Conservation (phyloP, 2,329 filamentous ascomycete species). For the Epichloe amarillans region DNA sequence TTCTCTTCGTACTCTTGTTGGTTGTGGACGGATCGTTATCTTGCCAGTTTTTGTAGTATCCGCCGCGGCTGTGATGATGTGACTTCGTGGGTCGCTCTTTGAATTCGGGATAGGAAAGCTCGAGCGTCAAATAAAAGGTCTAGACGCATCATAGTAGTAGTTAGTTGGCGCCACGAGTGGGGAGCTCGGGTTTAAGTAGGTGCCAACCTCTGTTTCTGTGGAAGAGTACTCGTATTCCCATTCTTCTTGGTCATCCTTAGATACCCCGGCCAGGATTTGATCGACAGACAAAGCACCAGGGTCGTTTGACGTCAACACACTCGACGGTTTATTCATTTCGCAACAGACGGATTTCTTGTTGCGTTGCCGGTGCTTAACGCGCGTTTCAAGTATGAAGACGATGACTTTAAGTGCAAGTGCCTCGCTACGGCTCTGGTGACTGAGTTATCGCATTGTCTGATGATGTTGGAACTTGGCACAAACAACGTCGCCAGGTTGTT, state of each 20-base stretch:
- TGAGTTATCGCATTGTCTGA: background rate
- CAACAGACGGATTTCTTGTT: background rate
- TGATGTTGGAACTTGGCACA: too few species aligned
- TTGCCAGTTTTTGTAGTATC: slow-evolving; percentile 32
- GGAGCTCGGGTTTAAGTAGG: background rate
- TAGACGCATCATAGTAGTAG: slow-evolving; percentile 14
- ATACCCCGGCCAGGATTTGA: slow-evolving; percentile 13
- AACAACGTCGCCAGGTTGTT: too few species aligned
- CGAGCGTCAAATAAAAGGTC: slow-evolving; percentile 52
- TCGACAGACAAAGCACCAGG: slow-evolving; percentile 17
- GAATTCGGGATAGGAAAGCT: slow-evolving; percentile 48
- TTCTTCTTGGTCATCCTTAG: slow-evolving; percentile 37
- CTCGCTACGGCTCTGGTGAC: too few species aligned
- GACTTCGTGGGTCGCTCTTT: slow-evolving; percentile 29
- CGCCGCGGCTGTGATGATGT: slow-evolving; percentile 26
- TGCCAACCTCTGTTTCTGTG: slow-evolving; percentile 44
- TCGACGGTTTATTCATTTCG: slow-evolving; percentile 2
- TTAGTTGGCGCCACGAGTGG: background rate
- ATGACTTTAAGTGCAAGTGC: background rate
- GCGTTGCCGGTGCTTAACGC: background rate
- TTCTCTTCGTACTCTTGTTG: slow-evolving; percentile 18
- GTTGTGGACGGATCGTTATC: slow-evolving; percentile 12
- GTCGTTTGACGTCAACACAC: slow-evolving; percentile 7
- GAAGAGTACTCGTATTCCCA: slow-evolving; percentile 57
- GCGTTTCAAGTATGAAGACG: background rate